phyloP scores from a whole-genome alignment of 164 flowering plant genomes.

The Malania oleifera region DNA sequence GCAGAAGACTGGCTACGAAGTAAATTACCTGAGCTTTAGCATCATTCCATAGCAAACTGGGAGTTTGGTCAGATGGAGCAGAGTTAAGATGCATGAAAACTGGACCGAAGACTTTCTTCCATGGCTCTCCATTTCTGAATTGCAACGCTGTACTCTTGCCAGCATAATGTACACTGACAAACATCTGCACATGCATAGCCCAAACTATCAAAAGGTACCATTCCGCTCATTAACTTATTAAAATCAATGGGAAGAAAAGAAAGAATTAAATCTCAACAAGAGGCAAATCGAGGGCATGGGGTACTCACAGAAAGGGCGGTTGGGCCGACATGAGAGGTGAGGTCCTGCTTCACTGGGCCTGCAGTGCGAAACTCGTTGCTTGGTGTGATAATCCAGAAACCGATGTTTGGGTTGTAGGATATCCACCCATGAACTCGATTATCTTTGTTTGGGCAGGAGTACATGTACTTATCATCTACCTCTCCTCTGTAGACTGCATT shows the following conservation, averaged over 20 bases:
- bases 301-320: conserved; percentile 32
- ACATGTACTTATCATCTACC: conserved; percentile 65
- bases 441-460: conserved; percentile 39
- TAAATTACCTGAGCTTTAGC: conserved; percentile 38
- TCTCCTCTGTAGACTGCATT: conserved; percentile 37
- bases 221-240: too few relatives aligned
- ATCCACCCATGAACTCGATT: conserved; percentile 52
- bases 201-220: too few relatives aligned
- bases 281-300: too few relatives aligned
- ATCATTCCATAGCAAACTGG: conserved; percentile 27
- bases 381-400: conserved; percentile 53
- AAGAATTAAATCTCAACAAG: neutral
- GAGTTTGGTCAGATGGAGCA: conserved; percentile 6
- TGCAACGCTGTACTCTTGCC: conserved; percentile 15
- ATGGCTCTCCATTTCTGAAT: conserved; percentile 31
- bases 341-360: conserved; percentile 53
- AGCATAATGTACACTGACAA: conserved; percentile 32
- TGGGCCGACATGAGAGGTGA: conserved; percentile 55
- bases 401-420: conserved; percentile 20
- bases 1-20: neutral
- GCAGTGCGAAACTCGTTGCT: conserved; percentile 42
- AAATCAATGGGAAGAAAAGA: neutral
- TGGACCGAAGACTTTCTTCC: conserved; percentile 48
- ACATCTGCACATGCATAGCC: neutral
- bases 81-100: conserved; percentile 37